phyloP scores from a whole-genome alignment of 345 rosid genomes.

The Syzygium jambos region DNA sequence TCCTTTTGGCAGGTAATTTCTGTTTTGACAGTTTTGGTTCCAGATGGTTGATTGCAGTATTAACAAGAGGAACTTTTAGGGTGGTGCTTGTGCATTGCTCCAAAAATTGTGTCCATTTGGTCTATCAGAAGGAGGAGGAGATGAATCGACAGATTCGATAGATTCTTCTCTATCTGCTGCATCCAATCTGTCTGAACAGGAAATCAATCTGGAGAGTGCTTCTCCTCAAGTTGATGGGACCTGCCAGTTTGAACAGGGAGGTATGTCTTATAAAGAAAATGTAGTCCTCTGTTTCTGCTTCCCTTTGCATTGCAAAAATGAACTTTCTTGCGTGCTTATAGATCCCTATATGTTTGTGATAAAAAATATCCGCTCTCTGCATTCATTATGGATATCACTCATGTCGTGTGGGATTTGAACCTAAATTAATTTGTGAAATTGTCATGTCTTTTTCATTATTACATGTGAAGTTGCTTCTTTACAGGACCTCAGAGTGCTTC shows the following conservation, averaged over 20 bases:
- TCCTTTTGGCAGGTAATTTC: conserved; percentile 93
- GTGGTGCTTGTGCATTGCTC: conserved; percentile 63
- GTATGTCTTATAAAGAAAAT: conserved; percentile 9
- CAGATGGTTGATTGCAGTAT: neutral
- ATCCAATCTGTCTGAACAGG: conserved; percentile 37
- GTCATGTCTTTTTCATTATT: neutral
- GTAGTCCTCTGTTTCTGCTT: neutral
- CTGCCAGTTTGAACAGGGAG: conserved; percentile 22
- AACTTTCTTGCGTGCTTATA: neutral
- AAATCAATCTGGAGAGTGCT: conserved; percentile 16
- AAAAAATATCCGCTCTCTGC: neutral
- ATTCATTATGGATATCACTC: neutral
- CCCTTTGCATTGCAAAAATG: neutral
- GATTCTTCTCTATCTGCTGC: conserved; percentile 15
- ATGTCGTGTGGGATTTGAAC: neutral
- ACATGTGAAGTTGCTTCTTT: neutral
- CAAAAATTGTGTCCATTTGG: conserved; percentile 25
- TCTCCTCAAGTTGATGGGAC: conserved; percentile 16
- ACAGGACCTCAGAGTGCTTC: conserved; percentile 20
- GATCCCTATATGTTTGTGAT: neutral
- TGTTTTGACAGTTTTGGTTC: neutral
- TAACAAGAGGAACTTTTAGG: conserved; percentile 31
- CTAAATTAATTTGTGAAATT: neutral
- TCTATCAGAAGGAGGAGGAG: conserved; percentile 17
- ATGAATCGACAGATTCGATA: conserved; percentile 11